Base-by-base conservation (phyloP, 2,329 filamentous ascomycete species). In the Diplodia seriata region DNA sequence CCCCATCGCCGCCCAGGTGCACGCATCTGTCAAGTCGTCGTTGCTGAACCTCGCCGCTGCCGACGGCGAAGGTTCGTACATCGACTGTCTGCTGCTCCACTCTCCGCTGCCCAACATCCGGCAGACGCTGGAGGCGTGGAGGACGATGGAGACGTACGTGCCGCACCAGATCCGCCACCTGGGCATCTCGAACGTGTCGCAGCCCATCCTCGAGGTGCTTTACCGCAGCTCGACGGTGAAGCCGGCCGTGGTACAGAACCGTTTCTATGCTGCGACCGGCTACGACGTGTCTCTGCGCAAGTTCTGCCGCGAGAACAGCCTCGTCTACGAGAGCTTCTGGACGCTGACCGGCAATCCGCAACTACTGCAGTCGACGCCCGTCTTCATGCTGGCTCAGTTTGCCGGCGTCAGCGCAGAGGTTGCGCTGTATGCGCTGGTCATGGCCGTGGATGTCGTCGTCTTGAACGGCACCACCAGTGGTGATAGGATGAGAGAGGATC, bases 141-240 rank as follows among this genome's bases (percentile, higher is more conserved):
- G 80, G 26, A 79, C 86, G 0, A 82, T 94, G 15, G 86, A 91
- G 74, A 80, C 83, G 3, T 92, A 90, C 73, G 88, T 92, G 1
- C 67, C 91, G 0, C 75, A 84, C 71, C 77, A 77, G 53, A 87
- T 94, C 70, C 87, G 87, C 50, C 83, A 87, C 36, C 81, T 95
- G 8, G 92, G 92, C 50, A 89, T 95, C 67, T 93, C 90, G 66
- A 95, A 95, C 77, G 85, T 86, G n/a, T 81, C 83, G n/a, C 78
- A 90, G 1, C 76, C 82, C 0, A 77, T 87, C 82, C 66, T 95
- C 0, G 76, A 84, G 64, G 77, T 79, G 4, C 78, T 93, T 0
- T 82, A 83, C 68, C 74, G 81, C 3, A 73, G 79, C 20, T 80
- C 81, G 3, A 78, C 72, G 0, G 74, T 87, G 71, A 86, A 85